Evolutionary conservation across 2,329 filamentous ascomycete species (phyloP).

Genomic region (Colletotrichum scovillei): DNA sequence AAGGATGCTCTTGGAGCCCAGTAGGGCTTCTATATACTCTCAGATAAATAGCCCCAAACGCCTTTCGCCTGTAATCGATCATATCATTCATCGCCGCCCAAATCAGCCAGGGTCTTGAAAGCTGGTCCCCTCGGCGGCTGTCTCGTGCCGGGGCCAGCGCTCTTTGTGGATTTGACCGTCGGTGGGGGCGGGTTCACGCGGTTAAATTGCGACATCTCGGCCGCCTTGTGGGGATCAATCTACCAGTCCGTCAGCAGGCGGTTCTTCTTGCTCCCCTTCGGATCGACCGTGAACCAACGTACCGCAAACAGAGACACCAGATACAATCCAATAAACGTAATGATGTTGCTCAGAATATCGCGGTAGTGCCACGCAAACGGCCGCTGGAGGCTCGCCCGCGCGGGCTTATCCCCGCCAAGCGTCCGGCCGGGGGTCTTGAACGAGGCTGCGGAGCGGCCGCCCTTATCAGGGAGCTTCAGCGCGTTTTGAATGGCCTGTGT

Average conservation of each 20-base stretch:
- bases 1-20: too few species aligned
- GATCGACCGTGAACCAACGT: slow-evolving; percentile 43
- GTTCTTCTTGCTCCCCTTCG: neutral
- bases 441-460: slow-evolving; percentile 53
- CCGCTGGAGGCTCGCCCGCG: slow-evolving; percentile 36
- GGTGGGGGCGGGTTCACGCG: slow-evolving; percentile 53
- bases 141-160: slow-evolving; percentile 19
- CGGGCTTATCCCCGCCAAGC: slow-evolving; percentile 57
- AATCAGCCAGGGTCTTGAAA: slow-evolving; percentile 66
- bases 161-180: slow-evolving; percentile 35
- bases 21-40: too few species aligned
- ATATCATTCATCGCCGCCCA: slow-evolving; percentile 48
- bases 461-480: slow-evolving; percentile 61
- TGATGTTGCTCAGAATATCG: slow-evolving; percentile 59
- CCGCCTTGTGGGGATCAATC: slow-evolving; percentile 72
- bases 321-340: slow-evolving; percentile 71
- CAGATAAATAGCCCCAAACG: too few species aligned
- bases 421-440: slow-evolving; percentile 69
- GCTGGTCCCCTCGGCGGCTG: slow-evolving; percentile 46
- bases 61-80: too few species aligned
- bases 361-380: slow-evolving; percentile 49
- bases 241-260: slow-evolving; percentile 43
- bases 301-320: slow-evolving; percentile 71
- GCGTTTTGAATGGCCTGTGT: slow-evolving; percentile 81
- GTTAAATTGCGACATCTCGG: slow-evolving; percentile 70